These are phyloP conservation scores for Pisolithus sp. DNA, from an alignment of 768 basidiomycete species.

Conservation along the genomic window DNA sequence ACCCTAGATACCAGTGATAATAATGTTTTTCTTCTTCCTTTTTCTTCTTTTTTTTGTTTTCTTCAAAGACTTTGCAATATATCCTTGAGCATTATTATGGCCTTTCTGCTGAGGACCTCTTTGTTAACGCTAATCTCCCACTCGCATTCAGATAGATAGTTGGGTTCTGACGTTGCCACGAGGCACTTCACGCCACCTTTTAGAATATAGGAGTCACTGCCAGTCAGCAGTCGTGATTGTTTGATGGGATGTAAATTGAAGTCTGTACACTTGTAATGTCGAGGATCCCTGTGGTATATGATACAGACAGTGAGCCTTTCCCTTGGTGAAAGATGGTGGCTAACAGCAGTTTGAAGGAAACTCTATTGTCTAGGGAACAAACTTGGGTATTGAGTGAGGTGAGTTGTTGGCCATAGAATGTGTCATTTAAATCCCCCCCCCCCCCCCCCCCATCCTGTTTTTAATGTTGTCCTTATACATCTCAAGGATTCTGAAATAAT, in stretches of 20 bases:
- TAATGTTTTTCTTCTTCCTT: conserved; percentile 18
- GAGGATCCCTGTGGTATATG: conserved; percentile 11
- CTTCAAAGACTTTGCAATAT: conserved; percentile 38
- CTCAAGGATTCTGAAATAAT: no score
- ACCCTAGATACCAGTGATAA: conserved; percentile 47
- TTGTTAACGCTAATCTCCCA: conserved; percentile 36
- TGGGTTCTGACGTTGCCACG: conserved; percentile 32
- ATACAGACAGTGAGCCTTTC: no score
- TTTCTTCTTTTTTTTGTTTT: conserved; percentile 5
- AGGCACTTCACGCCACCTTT: conserved; percentile 34
- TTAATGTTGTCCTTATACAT: no score
- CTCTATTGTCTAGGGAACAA: no score
- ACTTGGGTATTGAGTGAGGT: not conserved
- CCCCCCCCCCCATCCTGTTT: no score
- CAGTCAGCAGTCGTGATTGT: no score
- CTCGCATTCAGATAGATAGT: conserved; percentile 34
- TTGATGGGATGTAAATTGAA: conserved; percentile 20
- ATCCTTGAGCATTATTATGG: conserved; percentile 42
- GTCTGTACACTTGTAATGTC: conserved; percentile 5
- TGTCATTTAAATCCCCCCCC: no score
- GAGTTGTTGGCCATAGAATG: no score
- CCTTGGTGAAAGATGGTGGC: no score
- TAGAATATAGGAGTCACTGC: conserved; percentile 23
- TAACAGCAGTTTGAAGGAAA: no score
- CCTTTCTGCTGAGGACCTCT: conserved; percentile 37